phyloP scores from a whole-genome alignment of 345 rosid genomes.

The Psidium friedrichsthalianum region DNA sequence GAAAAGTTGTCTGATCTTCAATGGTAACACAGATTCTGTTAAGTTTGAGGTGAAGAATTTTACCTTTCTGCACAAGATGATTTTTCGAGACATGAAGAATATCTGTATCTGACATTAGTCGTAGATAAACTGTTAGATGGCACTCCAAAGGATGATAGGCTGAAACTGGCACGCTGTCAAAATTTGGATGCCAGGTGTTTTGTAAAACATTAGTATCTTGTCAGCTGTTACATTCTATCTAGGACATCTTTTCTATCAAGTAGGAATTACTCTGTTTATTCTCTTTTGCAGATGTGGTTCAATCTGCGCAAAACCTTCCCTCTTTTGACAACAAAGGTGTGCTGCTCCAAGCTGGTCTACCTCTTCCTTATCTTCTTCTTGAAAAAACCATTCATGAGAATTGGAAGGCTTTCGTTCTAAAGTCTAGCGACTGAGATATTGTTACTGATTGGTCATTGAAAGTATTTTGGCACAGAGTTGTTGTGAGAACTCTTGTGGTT shows the following conservation, averaged over 20 bases:
- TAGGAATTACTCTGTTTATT: neutral
- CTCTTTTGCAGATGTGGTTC: constrained; percentile 46
- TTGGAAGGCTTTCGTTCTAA: neutral
- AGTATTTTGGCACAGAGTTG: constrained; percentile 94
- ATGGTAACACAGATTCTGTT: too few species aligned
- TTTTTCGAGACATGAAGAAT: too few species aligned
- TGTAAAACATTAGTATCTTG: neutral
- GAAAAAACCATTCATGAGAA: neutral
- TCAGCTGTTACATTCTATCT: neutral
- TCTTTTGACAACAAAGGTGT: constrained; percentile 70
- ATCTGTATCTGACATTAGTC: too few species aligned
- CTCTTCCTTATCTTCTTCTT: neutral
- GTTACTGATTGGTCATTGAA: constrained; percentile 22
- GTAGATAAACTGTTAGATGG: too few species aligned
- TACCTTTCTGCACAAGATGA: too few species aligned
- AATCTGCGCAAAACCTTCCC: constrained; percentile 76
- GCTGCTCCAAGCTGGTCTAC: neutral
- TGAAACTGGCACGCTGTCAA: too few species aligned
- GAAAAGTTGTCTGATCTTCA: too few species aligned
- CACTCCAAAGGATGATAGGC: neutral
- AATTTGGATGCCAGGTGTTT: too few species aligned
- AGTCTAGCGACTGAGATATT: neutral
- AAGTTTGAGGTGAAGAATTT: too few species aligned
- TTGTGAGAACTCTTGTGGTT: constrained; percentile 91
- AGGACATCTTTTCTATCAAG: neutral